Conservation (phyloP, 495 filamentous ascomycete species). For the Talaromyces nanjingensis region DNA sequence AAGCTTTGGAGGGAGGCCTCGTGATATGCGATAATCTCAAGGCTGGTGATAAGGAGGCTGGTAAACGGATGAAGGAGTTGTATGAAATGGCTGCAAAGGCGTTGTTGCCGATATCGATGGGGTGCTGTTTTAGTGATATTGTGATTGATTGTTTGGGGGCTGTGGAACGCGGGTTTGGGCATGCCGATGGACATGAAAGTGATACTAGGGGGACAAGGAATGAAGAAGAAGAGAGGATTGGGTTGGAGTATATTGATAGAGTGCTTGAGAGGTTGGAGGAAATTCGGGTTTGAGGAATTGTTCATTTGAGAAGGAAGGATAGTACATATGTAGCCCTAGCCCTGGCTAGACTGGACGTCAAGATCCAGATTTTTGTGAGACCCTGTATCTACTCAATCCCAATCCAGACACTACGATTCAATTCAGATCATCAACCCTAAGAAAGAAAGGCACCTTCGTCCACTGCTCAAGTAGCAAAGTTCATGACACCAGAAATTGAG, state of each 20-base stretch:
- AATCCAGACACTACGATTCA: too few relatives aligned
- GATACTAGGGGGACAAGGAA: not conserved
- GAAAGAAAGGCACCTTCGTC: too few relatives aligned
- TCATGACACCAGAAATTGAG: too few relatives aligned
- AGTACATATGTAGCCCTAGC: too few relatives aligned
- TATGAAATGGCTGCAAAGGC: not conserved
- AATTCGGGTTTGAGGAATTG: not conserved
- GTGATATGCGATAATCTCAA: not conserved
- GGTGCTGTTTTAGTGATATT: not conserved
- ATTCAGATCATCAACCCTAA: too few relatives aligned
- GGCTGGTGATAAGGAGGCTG: not conserved
- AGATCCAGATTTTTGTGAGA: too few relatives aligned
- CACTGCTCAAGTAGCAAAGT: too few relatives aligned
- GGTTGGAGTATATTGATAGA: constrained; percentile 2
- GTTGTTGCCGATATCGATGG: not conserved
- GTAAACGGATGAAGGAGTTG: not conserved
- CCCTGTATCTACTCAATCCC: too few relatives aligned
- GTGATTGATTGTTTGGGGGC: not conserved
- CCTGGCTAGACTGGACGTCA: too few relatives aligned
- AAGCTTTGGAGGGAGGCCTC: not conserved
- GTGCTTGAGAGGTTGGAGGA: not conserved
- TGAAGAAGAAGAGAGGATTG: not conserved
- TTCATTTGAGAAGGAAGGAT: not conserved
- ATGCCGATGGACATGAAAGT: not conserved
- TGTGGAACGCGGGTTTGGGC: not conserved